Base-by-base conservation (phyloP, 2,329 filamentous ascomycete species). In the Diaporthe batatas region DNA sequence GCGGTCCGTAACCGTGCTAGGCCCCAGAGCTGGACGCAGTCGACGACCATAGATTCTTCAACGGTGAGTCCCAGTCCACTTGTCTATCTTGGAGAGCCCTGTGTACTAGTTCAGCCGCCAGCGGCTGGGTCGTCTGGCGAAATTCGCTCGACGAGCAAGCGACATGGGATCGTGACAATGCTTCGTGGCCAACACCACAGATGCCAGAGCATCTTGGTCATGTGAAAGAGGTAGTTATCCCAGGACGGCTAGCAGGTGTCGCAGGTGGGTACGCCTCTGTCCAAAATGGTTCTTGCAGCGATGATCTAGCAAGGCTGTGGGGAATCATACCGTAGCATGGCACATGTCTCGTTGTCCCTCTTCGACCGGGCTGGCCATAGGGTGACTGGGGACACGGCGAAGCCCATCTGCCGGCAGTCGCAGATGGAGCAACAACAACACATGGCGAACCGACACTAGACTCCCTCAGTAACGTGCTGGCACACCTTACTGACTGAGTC, bases 261-360 rank as follows among this genome's bases (percentile, higher is more conserved):
- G 11, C 18, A 18, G 21, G 68, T 70, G 68, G 68, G 36, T 62
- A 53, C 55, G 23, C 18, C 47, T 62, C 44, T 29, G 55, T 36
- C 68, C 47, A 70, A 70, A 62, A 51, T 47, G 47, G 68, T 44
- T 47, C 59, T 71, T n/a, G 62, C 44, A 62, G 54, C 47, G 72
- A 58, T 39, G 58, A 59, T 65, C 58, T 68, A 44, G 54, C 34
- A 51, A 54, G 23, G 47, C 29, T 72, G 72, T 72, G 72, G 72
- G 69, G 72, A 72, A 72, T 73, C 69, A 67, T 53, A 53, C 62
- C 36, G 69, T 72, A 53, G 70, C 70, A 73, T 72, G 44, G 68
- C 69, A 72, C 62, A 65, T 73, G 72, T 57, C 62, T 64, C 55
- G 70, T 67, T 72, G 72, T 58, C 69, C 55, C 42, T 73, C 54